phyloP scores from a whole-genome alignment of 192 early-diverging fungal species.

The Backusella liffmaniae region DNA sequence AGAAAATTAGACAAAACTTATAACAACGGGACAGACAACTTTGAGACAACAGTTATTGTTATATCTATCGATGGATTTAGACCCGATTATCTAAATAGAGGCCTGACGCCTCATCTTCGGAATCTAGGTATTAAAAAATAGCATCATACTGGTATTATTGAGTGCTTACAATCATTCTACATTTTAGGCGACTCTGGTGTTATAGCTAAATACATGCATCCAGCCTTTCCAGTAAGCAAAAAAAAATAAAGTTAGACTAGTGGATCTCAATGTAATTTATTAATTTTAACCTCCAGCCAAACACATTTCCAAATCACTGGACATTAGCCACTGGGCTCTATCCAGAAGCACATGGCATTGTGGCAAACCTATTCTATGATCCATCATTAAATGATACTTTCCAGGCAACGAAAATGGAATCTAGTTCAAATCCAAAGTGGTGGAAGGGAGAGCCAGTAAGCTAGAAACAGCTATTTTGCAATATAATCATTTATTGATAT shows the following conservation, averaged over 20 bases:
- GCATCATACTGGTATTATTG: background rate
- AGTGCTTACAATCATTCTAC: background rate
- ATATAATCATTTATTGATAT: background rate
- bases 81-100: conserved; percentile 75
- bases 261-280: background rate
- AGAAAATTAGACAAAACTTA: conserved; percentile 25
- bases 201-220: conserved; percentile 58
- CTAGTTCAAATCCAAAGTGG: conserved; percentile 67
- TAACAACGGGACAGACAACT: conserved; percentile 65
- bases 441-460: conserved; percentile 87
- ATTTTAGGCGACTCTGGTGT: conserved; percentile 35
- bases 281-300: conserved; percentile 31
- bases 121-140: conserved; percentile 46
- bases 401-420: conserved; percentile 63
- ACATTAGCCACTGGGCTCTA: conserved; percentile 88
- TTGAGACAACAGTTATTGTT: conserved; percentile 67
- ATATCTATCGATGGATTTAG: conserved; percentile 87
- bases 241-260: background rate
- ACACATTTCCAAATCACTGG: conserved; percentile 95
- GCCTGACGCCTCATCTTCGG: conserved; percentile 63
- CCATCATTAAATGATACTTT: conserved; percentile 70
- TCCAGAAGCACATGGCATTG: conserved; percentile 90
- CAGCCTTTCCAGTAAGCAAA: conserved; percentile 62
- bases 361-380: conserved; percentile 82
- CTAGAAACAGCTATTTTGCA: background rate